These are phyloP conservation scores for Geranomyces michiganensis DNA, from an alignment of 192 early-diverging fungal genomes.

Conservation along the genomic window DNA sequence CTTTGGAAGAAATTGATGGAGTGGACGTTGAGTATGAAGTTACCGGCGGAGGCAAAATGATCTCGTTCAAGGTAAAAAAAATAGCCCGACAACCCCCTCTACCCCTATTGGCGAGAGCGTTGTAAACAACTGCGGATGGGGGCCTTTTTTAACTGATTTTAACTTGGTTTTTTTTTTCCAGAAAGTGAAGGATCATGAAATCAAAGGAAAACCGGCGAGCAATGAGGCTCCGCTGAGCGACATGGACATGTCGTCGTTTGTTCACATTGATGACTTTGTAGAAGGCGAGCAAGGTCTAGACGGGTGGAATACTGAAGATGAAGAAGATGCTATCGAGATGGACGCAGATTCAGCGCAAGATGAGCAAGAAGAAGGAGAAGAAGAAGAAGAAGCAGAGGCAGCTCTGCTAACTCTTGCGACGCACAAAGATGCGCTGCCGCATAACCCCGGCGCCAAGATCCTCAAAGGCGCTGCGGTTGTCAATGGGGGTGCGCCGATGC, in stretches of 20 bases:
- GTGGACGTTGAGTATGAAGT: constrained; percentile 78
- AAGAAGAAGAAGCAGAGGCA: constrained; percentile 15
- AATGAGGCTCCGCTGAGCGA: background rate
- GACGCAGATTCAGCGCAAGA: background rate
- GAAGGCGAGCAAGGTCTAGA: constrained; percentile 45
- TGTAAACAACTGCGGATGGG: too few relatives aligned
- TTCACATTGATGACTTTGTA: constrained; percentile 77
- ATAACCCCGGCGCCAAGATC: constrained; percentile 23
- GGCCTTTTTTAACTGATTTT: too few relatives aligned
- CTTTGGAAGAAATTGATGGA: constrained; percentile 85
- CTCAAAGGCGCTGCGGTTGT: background rate
- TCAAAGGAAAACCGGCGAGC: too few relatives aligned
- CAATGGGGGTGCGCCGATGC: background rate
- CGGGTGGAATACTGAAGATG: constrained; percentile 29
- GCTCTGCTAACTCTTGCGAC: background rate
- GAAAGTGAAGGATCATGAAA: constrained; percentile 22
- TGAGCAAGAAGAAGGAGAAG: constrained; percentile 2
- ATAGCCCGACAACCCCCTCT: too few relatives aligned
- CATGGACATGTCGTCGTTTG: constrained; percentile 10
- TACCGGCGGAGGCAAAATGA: constrained; percentile 58
- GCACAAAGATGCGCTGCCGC: constrained; percentile 13
- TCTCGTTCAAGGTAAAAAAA: constrained; percentile 70
- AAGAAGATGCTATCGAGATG: constrained; percentile 25
- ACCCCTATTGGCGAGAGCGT: too few relatives aligned
- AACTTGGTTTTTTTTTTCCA: too few relatives aligned